A percentile compares a stretch with the other conserved stretches of the same genome.
phyloP scores from a whole-genome alignment of 345 rosid genomes.

The Noccaea caerulescens region DNA sequence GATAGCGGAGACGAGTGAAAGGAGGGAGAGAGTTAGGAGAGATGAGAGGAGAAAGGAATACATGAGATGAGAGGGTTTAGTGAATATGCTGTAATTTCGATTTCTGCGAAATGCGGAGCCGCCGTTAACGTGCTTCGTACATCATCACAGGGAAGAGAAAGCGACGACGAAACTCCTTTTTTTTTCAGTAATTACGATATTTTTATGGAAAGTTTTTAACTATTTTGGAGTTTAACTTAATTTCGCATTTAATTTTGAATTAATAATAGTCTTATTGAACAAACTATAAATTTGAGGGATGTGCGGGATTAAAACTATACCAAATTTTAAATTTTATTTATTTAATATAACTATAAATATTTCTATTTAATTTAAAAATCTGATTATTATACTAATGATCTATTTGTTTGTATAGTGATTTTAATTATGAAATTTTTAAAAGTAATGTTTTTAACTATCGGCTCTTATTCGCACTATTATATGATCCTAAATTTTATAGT shows the following conservation, averaged over 20 bases:
- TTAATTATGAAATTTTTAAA: too few species aligned
- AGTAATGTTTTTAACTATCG: too few species aligned
- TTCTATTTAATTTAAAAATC: too few species aligned
- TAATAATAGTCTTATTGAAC: not conserved
- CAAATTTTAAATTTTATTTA: too few species aligned
- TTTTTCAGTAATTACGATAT: conserved; percentile 12
- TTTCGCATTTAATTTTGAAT: not conserved
- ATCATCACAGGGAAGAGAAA: conserved; percentile 29
- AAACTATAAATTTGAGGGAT: too few species aligned
- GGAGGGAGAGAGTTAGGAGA: conserved; percentile 52
- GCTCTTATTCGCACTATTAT: too few species aligned
- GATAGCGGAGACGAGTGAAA: conserved; percentile 43
- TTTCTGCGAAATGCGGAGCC: conserved; percentile 44
- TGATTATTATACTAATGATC: too few species aligned
- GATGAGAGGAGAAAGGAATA: conserved; percentile 47
- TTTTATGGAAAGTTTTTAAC: conserved; percentile 14
- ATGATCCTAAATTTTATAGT: too few species aligned
- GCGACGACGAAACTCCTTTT: conserved; percentile 13
- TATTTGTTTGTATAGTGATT: too few species aligned
- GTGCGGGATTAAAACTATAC: too few species aligned
- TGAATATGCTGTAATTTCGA: conserved; percentile 22
- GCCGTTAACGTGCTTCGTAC: conserved; percentile 58
- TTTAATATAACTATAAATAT: too few species aligned
- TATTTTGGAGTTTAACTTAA: not conserved
- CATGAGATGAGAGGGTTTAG: conserved; percentile 54